These are phyloP conservation scores for Phytophthora citricola DNA, from an alignment of 352 stramenopile species.

Conservation along the genomic window DNA sequence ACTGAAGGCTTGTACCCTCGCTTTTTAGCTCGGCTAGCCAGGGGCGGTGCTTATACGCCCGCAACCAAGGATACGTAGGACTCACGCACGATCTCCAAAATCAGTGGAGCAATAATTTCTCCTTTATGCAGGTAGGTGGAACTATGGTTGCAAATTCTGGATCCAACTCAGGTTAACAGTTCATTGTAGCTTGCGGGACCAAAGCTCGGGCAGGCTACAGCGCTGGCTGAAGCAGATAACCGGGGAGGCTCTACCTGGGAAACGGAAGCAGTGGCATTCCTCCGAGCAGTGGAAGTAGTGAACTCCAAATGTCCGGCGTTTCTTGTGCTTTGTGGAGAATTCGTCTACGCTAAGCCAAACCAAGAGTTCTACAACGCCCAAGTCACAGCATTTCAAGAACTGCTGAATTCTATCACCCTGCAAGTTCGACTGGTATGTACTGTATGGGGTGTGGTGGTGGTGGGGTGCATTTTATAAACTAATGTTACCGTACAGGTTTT, in stretches of 20 bases:
- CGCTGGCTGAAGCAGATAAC: constrained; percentile 39
- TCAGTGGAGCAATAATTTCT: constrained; percentile 70
- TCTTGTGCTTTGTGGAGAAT: constrained; percentile 72
- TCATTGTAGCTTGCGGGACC: constrained; percentile 61
- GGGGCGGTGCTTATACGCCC: constrained; percentile 69
- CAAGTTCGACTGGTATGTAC: constrained; percentile 64
- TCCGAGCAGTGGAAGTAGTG: constrained; percentile 48
- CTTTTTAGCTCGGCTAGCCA: constrained; percentile 62
- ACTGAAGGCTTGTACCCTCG: constrained; percentile 67
- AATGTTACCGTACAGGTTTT: constrained; percentile 49
- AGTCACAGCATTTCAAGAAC: constrained; percentile 58
- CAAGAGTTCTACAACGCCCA: constrained; percentile 52
- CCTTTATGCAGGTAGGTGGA: constrained; percentile 66
- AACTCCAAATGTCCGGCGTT: constrained; percentile 68
- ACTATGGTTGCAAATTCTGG: not conserved
- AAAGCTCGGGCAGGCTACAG: constrained; percentile 43
- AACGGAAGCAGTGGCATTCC: constrained; percentile 48
- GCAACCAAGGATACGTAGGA: constrained; percentile 62
- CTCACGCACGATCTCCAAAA: constrained; percentile 80
- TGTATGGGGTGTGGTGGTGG: not conserved
- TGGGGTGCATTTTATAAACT: not conserved
- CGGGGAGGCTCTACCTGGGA: constrained; percentile 59
- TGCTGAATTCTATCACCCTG: constrained; percentile 67
- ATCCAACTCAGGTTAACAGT: not conserved
- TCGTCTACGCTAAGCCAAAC: constrained; percentile 49